Evolutionary conservation across 169 alveolate genomes (phyloP).

Genomic region (Eimeria praecox): DNA sequence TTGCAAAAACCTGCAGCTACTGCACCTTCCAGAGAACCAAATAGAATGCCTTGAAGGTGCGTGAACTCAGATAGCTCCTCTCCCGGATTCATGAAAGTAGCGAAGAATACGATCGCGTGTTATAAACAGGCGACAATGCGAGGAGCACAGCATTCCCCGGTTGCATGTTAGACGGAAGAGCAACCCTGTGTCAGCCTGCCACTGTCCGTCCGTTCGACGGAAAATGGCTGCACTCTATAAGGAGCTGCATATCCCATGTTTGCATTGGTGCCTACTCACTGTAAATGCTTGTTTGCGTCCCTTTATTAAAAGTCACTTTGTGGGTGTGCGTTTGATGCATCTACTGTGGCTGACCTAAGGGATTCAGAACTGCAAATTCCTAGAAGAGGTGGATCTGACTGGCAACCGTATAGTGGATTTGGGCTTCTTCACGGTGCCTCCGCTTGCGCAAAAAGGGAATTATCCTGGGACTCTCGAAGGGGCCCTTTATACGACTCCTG

Average conservation of each 20-base stretch:
- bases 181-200: too few species aligned
- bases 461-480: not conserved
- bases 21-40: conserved; percentile 62
- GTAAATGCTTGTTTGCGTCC: not conserved
- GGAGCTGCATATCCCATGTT: not conserved
- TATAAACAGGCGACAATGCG: not conserved
- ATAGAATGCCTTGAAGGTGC: conserved; percentile 39
- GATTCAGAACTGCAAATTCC: conserved; percentile 23
- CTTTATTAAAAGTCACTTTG: not conserved
- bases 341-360: conserved; percentile 15
- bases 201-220: too few species aligned
- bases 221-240: too few species aligned
- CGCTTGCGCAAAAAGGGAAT: not conserved
- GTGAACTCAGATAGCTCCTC: not conserved
- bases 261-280: not conserved
- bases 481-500: not conserved
- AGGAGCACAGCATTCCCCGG: not conserved
- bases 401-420: conserved; percentile 46
- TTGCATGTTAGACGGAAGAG: too few species aligned
- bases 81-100: not conserved
- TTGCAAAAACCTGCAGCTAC: conserved; percentile 55
- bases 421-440: not conserved
- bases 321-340: not conserved
- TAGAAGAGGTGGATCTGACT: conserved; percentile 59
- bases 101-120: not conserved